phyloP scores from a whole-genome alignment of 2,329 filamentous ascomycete genomes.

The Helminthosporium solani region DNA sequence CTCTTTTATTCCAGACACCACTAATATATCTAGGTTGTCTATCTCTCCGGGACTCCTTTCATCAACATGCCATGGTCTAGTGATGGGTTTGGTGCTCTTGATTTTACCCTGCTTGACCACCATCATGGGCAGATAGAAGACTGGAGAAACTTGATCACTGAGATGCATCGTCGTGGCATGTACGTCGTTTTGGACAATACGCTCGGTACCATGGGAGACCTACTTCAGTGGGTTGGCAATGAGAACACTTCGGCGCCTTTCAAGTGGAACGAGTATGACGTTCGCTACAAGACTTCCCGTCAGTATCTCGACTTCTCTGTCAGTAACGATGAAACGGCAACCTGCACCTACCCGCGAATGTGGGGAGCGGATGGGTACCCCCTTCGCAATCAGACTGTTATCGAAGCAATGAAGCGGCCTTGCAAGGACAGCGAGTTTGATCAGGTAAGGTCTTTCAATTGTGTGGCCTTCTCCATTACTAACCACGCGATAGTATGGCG shows the following conservation, averaged over 20 bases:
- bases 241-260: conserved; percentile 58
- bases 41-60: conserved; percentile 63
- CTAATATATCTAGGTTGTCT: conserved; percentile 51
- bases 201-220: conserved; percentile 63
- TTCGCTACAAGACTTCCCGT: conserved; percentile 56
- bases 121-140: conserved; percentile 61
- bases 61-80: conserved; percentile 66
- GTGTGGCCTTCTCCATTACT: neutral
- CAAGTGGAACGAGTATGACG: conserved; percentile 55
- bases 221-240: conserved; percentile 63
- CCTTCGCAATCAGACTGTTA: conserved; percentile 47
- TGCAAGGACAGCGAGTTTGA: conserved; percentile 67
- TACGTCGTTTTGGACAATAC: conserved; percentile 68
- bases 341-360: conserved; percentile 61
- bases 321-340: conserved; percentile 50
- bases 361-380: conserved; percentile 60
- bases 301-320: conserved; percentile 61
- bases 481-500: conserved; percentile 53
- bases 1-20: conserved; percentile 5
- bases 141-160: conserved; percentile 59
- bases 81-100: conserved; percentile 60
- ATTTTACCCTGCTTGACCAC: conserved; percentile 63
- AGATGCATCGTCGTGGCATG: conserved; percentile 64
- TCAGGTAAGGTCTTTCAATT: conserved; percentile 15
- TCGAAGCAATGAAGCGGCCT: conserved; percentile 35